Conservation (phyloP, 2,329 filamentous ascomycete species). For the Meredithiella fracta region DNA sequence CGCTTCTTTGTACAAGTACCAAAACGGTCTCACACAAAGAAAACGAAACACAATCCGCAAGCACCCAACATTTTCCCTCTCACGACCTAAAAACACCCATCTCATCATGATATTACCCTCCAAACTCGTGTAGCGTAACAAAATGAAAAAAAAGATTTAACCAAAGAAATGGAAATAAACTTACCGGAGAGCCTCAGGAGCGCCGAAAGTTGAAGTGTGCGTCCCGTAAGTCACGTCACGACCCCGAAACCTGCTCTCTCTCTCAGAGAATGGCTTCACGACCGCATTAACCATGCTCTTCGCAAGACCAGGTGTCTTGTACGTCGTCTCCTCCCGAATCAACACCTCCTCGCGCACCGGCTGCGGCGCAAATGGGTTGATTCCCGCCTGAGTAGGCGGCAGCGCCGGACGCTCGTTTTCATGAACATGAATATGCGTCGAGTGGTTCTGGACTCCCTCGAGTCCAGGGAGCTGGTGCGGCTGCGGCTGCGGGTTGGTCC, state of each 20-base stretch:
- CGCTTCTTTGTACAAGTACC: not conserved
- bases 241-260: conserved; percentile 2
- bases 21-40: not conserved
- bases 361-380: conserved; percentile 7
- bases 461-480: conserved; percentile 6
- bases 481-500: conserved; percentile 4
- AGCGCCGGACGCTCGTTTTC: not conserved
- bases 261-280: conserved; percentile 2
- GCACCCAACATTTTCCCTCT: not conserved
- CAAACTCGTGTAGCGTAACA: too few relatives aligned
- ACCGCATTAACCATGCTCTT: conserved; percentile 9
- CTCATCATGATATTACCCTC: too few relatives aligned
- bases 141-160: not conserved
- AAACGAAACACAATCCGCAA: not conserved
- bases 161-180: not conserved
- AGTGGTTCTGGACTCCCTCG: conserved; percentile 5
- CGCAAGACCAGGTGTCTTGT: conserved; percentile 7
- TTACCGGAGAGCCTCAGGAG: conserved; percentile 11
- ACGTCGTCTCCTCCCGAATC: conserved; percentile 13
- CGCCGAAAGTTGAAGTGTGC: conserved; percentile 8
- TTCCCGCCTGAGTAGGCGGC: not conserved
- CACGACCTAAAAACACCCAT: not conserved
- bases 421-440: conserved; percentile 9
- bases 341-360: conserved; percentile 4
- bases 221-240: conserved; percentile 5